phyloP scores from a whole-genome alignment of 805 yeast genomes.

The Nakazawaea molendinolei region DNA sequence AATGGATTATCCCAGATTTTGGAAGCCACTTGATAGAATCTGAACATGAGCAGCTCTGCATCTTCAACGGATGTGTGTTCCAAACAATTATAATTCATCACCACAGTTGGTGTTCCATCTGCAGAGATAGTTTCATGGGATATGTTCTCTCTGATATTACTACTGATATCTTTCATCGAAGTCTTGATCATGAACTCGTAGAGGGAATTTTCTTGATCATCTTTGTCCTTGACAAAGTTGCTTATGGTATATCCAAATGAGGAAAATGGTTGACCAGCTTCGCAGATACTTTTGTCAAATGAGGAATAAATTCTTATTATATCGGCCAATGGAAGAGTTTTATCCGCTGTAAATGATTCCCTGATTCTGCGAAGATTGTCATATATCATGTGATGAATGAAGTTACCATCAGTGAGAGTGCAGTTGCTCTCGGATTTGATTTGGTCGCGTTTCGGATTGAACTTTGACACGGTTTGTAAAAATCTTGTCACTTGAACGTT shows the following conservation, averaged over 20 bases:
- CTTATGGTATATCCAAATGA: slow-evolving; percentile 52
- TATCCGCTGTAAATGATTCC: neutral
- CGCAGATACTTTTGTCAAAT: slow-evolving; percentile 40
- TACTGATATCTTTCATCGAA: slow-evolving; percentile 45
- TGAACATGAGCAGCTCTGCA: slow-evolving; percentile 47
- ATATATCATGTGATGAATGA: slow-evolving; percentile 43
- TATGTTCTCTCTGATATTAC: slow-evolving; percentile 35
- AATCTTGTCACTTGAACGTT: slow-evolving; percentile 33
- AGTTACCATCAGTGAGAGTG: slow-evolving; percentile 24
- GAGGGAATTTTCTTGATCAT: slow-evolving; percentile 42
- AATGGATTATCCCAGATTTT: slow-evolving; percentile 68
- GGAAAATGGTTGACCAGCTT: slow-evolving; percentile 55
- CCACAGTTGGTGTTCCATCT: slow-evolving; percentile 69
- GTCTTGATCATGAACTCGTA: slow-evolving; percentile 72
- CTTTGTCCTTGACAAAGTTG: slow-evolving; percentile 39
- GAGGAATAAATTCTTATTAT: slow-evolving; percentile 25
- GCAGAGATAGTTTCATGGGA: slow-evolving; percentile 59
- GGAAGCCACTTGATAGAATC: slow-evolving; percentile 56
- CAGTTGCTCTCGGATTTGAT: slow-evolving; percentile 17
- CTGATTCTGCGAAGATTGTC: slow-evolving; percentile 34
- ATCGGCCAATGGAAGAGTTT: slow-evolving; percentile 13
- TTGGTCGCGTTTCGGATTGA: slow-evolving; percentile 19
- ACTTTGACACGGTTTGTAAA: slow-evolving; percentile 27
- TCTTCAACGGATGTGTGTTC: slow-evolving; percentile 27
- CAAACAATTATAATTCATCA: slow-evolving; percentile 40